Evolutionary conservation across 345 rosid species (phyloP), one percentile per base, ranked within the genome.

Genomic region (Eucalyptus pauciflora): DNA sequence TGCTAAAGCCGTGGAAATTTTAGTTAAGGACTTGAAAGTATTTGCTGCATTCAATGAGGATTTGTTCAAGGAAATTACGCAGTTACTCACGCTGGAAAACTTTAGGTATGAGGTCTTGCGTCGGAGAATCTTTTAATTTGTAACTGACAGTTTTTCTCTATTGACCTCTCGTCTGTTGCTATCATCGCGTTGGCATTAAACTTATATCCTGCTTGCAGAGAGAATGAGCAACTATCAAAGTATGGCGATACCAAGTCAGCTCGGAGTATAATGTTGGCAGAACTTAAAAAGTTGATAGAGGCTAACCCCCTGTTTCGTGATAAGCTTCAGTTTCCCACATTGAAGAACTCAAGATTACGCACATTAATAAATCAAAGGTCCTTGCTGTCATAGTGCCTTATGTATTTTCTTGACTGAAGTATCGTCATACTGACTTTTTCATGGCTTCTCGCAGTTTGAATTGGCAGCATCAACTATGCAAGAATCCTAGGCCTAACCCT

Each of bases 381-480:
- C 87, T 85, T 45, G 46, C 88, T 27, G 62, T 88, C 88, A 24
- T 29, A 49, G 87, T 88, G 9, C 45, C 43, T 56, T 80, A 27
- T 46, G 9, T 10, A 41, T 46, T 62, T 76, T 20, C 49, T 89
- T 50, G 25, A 60, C 76, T 37, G 2, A 5, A 85, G 60, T 56
- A n/a, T 13, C 46, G 50, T 12, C 22, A 18, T 41, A 31, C 46
- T 89, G 17, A 50, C 54, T 89, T 17, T 60, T 85, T 88, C 37
- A n/a, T 79, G 89, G 51, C 83, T 87, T 56, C 60, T 87, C 89
- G 92, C 94, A 96, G 99, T 92, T 94, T 96, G 88, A 96, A 96
- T 93, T 96, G 98, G 98, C 99, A 96, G 93, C 98, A 96, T 92
- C 97, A 95, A 91, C 95, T 95, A 88, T 96, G 98, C 92, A 95